These are phyloP conservation scores for Crithidia fasciculata DNA, from an alignment of 208 protist species.

Conservation along the genomic window DNA sequence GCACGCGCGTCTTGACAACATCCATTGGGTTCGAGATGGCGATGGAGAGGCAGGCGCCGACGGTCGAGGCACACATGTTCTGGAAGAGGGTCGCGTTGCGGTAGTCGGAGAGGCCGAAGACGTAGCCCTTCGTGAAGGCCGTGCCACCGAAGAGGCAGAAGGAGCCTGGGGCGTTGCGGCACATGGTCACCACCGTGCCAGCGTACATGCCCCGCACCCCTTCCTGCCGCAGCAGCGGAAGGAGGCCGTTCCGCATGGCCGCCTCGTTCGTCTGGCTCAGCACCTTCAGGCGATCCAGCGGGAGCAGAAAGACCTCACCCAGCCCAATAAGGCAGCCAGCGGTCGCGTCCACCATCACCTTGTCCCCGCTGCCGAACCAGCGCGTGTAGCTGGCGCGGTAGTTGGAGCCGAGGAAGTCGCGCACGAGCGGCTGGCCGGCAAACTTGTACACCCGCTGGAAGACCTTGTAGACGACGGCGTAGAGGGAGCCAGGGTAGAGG, in stretches of 20 bases:
- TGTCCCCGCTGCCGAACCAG: slow-evolving; percentile 59
- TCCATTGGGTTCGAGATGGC: slow-evolving; percentile 92
- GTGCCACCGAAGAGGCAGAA: slow-evolving; percentile 92
- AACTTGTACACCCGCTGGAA: slow-evolving; percentile 94
- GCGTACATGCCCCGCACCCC: slow-evolving; percentile 87
- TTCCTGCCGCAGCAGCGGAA: slow-evolving; percentile 75
- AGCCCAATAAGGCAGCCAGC: slow-evolving; percentile 88
- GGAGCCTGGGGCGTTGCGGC: slow-evolving; percentile 89
- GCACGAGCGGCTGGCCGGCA: slow-evolving; percentile 87
- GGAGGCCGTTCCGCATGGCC: slow-evolving; percentile 64
- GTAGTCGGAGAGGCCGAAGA: slow-evolving; percentile 85
- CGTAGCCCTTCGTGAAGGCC: slow-evolving; percentile 87
- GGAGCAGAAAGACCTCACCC: slow-evolving; percentile 89
- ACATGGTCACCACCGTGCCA: slow-evolving; percentile 84
- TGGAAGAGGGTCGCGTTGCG: slow-evolving; percentile 81
- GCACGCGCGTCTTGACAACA: slow-evolving; percentile 94
- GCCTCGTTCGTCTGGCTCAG: slow-evolving; percentile 90
- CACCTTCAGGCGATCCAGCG: slow-evolving; percentile 92
- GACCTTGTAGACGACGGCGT: slow-evolving; percentile 91
- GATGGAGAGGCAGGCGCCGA: slow-evolving; percentile 84
- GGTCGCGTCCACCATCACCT: slow-evolving; percentile 76
- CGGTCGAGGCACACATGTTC: slow-evolving; percentile 84
- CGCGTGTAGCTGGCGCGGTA: slow-evolving; percentile 55
- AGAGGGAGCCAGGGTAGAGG: slow-evolving; percentile 90
- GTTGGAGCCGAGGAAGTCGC: slow-evolving; percentile 60